Base-by-base conservation (phyloP, 176 grass and related monocot species). In the Aegilops tauschii region DNA sequence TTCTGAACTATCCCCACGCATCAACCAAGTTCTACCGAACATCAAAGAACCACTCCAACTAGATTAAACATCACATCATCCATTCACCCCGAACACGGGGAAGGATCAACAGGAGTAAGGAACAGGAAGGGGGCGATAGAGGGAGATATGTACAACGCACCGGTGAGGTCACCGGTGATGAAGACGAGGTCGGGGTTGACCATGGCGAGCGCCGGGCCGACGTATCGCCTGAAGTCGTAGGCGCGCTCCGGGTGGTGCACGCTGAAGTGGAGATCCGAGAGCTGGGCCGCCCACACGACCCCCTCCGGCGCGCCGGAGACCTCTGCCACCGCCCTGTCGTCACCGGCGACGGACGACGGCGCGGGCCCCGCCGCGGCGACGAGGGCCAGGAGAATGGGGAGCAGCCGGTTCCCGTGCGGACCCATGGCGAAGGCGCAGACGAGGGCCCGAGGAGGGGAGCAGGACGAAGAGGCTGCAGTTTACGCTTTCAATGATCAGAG, bases 181-280 rank as follows among this genome's bases (percentile, higher is more conserved):
- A 98, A 92, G 8, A 98, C 97, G 58, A 98, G 88, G 18, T 91
- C 83, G 9, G 97, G 97, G 30, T 94, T 94, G 66, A 96, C 92
- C 82, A 96, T 86, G 65, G 92, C 83, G 49, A 98, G 97, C 40
- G 92, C 88, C 5, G 90, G 80, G 9, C 94, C 94, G 4, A 93
- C 90, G 9, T 98, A 96, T 30, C 97, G 91, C 28, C 84, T 85
- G 88, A 98, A 95, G 86, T 98, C 94, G 65, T 88, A 83, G 73
- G 97, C 97, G 68, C 97, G 91, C 69, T 98, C 97, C 58, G 94
- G 94, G 69, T 98, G 87, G 92, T 94, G 93, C 85, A 96, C 87
- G 90, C 97, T 98, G 85, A 98, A 92, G 82, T 98, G 94, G 88
- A 98, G 97, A 92, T 96, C 97, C 62, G 97, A 96, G 5, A 98